Base-by-base conservation (phyloP, 306 rosid species). In the Luffa aegyptiaca region DNA sequence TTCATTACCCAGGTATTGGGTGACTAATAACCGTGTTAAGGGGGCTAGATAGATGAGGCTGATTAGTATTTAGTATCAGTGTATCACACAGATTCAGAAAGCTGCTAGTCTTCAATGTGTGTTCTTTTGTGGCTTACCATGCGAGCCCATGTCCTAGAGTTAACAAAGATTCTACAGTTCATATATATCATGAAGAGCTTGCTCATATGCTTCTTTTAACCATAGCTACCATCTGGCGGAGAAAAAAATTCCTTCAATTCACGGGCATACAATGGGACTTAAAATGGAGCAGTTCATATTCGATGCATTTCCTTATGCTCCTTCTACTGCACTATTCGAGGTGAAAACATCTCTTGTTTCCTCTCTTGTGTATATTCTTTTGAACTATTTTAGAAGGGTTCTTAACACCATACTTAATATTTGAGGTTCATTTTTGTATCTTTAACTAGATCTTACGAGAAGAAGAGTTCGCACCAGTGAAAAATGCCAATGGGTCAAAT, bases 251-350 rank as follows among this genome's bases (percentile, higher is more conserved):
- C 94, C 99, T 81, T 93, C 97, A 10, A 87, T 91, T 64, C 95
- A 91, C 58, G 98, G 98, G 78, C 85, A 86, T 41, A 86, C 93
- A 12, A 66, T 85, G 86, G 99, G 98, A 75, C 84, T 87, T 52
- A 96, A 96, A 83, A 89, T 96, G 73, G 99, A 96, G 88, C 99
- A 91, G 85, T 96, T 88, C 87, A 89, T 96, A 82, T 96, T 96
- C 83, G 99, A 96, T 85, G 96, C 98, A 31, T 96, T 96, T 87
- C 96, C 99, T 3, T 96, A 96, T 83, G 94, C 99, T 71, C 97
- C 99, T 72, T 89, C 99, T 8, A 96, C 99, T 69, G 98, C 98
- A 72, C 97, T 96, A 75, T 96, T 87, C 88, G 99, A 96, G 98
- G 98, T 92, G 87, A 35, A 74, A 51, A 26, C 61, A 35, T 74